These are phyloP conservation scores for Stipa capillata DNA, from an alignment of 176 grass and related monocot species.

Conservation along the genomic window DNA sequence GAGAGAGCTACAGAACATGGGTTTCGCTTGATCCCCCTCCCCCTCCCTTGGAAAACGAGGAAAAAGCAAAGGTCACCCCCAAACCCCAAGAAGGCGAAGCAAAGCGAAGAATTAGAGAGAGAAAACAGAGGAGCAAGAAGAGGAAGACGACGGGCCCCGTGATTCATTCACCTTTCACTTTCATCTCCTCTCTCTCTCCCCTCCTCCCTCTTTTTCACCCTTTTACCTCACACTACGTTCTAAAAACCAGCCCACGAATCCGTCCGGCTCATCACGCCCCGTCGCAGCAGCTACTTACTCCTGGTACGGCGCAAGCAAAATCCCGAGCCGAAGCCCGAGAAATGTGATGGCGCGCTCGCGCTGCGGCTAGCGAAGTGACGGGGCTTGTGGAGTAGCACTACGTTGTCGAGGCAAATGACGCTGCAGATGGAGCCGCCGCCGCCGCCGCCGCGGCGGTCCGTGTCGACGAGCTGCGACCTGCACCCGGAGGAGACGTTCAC, in stretches of 20 bases:
- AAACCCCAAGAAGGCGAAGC: not conserved
- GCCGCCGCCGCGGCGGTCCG: slow-evolving; percentile 29
- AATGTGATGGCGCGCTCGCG: slow-evolving; percentile 4
- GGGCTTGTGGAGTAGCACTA: not conserved
- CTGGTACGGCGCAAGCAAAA: slow-evolving; percentile 18
- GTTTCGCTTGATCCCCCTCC: not conserved
- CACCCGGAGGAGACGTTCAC: slow-evolving; percentile 75
- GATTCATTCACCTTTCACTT: not conserved
- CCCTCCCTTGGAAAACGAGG: not conserved
- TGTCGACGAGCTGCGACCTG: slow-evolving; percentile 61
- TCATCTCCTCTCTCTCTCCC: not conserved
- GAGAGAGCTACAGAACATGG: not conserved
- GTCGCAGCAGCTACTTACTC: not conserved
- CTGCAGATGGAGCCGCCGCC: slow-evolving; percentile 46
- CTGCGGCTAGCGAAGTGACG: not conserved
- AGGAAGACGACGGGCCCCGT: slow-evolving; percentile 4
- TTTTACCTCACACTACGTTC: not conserved
- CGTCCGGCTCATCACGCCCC: not conserved
- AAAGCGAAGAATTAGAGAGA: slow-evolving; percentile 6
- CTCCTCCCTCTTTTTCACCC: not conserved
- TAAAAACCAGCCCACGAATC: slow-evolving; percentile 14
- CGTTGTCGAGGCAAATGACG: slow-evolving; percentile 1
- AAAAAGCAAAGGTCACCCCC: not conserved
- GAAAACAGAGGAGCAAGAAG: not conserved
- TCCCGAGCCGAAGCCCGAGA: not conserved